Evolutionary conservation across 1,139 yeast genomes (phyloP).

Genomic region (Martiniozyma asiatica): DNA sequence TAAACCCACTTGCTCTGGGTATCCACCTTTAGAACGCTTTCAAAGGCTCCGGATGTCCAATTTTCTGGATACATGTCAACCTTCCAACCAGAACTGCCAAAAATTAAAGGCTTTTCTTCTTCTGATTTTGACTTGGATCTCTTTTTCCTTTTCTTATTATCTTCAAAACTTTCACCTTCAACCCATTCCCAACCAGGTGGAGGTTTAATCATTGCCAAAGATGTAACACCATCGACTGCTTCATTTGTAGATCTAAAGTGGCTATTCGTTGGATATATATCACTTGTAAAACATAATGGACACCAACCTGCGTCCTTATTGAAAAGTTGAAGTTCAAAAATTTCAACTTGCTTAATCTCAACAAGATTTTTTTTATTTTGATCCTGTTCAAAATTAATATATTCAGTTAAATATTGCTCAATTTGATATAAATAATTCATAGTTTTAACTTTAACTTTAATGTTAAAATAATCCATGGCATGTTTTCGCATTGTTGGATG

Average conservation of each 20-base stretch:
- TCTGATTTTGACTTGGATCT: too few relatives aligned
- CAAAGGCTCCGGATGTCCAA: too few relatives aligned
- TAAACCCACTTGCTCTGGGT: too few relatives aligned
- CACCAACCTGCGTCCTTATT: conserved; percentile 48
- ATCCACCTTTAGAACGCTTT: too few relatives aligned
- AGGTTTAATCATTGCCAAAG: conserved; percentile 32
- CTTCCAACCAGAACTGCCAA: too few relatives aligned
- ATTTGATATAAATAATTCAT: conserved; percentile 34
- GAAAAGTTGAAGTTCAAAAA: conserved; percentile 59
- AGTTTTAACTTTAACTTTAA: conserved; percentile 45
- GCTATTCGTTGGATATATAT: conserved; percentile 37
- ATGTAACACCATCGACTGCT: conserved; percentile 22
- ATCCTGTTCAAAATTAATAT: conserved; percentile 23
- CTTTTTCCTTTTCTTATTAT: too few relatives aligned
- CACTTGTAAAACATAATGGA: conserved; percentile 41
- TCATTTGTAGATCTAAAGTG: conserved; percentile 23
- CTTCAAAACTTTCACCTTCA: too few relatives aligned
- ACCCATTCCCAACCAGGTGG: conserved; percentile 49
- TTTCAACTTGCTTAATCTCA: conserved; percentile 39
- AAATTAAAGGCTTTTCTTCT: too few relatives aligned
- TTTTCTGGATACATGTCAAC: too few relatives aligned
- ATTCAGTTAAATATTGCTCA: conserved; percentile 29
- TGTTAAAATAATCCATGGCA: conserved; percentile 37
- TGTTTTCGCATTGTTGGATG: conserved; percentile 45
- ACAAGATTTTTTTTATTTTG: too few relatives aligned